Base-by-base conservation (phyloP, 1,284 basidiomycete species). In the Pascua guehoae region DNA sequence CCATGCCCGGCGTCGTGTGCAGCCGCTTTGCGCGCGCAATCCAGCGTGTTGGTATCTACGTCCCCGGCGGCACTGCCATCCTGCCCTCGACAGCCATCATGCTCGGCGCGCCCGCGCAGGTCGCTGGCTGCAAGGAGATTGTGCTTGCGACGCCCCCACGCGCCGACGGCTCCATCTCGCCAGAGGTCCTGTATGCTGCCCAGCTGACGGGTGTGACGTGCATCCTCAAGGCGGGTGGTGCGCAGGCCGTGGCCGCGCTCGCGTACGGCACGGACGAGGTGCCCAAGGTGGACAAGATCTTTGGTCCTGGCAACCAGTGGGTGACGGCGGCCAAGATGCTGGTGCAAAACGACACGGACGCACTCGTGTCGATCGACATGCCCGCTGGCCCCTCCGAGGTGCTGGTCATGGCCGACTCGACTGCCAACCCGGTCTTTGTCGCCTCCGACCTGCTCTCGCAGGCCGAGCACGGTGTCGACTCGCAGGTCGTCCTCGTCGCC, bases 271-370 rank as follows among this genome's bases (percentile, higher is more conserved):
- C 96, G 5, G 82, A 88, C 71, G 88, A 87, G 3, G 92, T 95
- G 9, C 92, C 93, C n/a, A 98, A 99, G 79, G 96, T 98, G 15
- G 96, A 98, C 82, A 99, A 97, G 79, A 95, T 98, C 66, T 96
- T 97, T 69, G 96, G 96, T 16, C 96, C 96, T 4, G 96, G 96
- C 24, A 98, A 98, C 75, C 96, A 98, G 76, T 99, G 95, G 88
- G 96, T 99, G 32, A 98, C 95, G 0, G 96, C 96, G 1, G 95
- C 95, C 56, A 99, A 99, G 81, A 97, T 98, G 96, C 79, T 97
- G 61, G 93, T 98, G 17, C 94, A 97, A 77, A 97, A 97, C 75
- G 96, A 98, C 74, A 93, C 93, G n/a, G 89, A 94, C 70, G 95
- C 96, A 7, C 79, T 94, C 59, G 92, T 98, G 11, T 88, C 90